Evolutionary conservation across 148 eudicot species (phyloP).

Genomic region (Rhododendron henanense): DNA sequence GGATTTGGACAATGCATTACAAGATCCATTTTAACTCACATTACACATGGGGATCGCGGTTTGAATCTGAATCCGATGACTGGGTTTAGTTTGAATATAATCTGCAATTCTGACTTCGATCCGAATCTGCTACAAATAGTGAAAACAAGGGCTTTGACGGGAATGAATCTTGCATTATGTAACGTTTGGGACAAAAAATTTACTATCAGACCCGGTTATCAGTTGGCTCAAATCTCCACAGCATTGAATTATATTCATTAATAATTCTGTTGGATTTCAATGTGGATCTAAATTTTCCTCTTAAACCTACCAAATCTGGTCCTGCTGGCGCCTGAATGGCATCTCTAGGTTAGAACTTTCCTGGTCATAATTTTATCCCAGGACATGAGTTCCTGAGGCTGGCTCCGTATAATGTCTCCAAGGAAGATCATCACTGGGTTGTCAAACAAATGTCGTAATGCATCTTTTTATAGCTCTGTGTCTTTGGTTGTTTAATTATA

Average conservation of each 20-base stretch:
- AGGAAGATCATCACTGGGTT: background rate
- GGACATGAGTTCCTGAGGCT: background rate
- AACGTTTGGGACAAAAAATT: background rate
- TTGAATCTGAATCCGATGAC: background rate
- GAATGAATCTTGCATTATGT: background rate
- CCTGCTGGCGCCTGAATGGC: background rate
- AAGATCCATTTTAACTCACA: background rate
- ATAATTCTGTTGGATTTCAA: background rate
- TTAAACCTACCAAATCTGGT: background rate
- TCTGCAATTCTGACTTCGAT: background rate
- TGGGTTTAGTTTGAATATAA: background rate
- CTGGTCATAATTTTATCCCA: constrained; percentile 7
- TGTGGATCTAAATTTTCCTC: constrained; percentile 4
- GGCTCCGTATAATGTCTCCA: background rate
- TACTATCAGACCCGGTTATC: background rate
- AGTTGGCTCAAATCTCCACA: background rate
- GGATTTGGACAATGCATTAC: background rate
- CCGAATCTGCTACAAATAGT: background rate
- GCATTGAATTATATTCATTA: background rate
- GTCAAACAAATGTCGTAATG: background rate
- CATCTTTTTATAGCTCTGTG: background rate
- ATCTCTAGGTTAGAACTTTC: background rate
- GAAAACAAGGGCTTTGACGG: background rate
- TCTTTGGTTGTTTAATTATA: constrained; percentile 23
- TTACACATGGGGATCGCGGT: background rate